These are phyloP conservation scores for Mallotus nudiflorus DNA, from an alignment of 345 rosid genomes.

Conservation along the genomic window DNA sequence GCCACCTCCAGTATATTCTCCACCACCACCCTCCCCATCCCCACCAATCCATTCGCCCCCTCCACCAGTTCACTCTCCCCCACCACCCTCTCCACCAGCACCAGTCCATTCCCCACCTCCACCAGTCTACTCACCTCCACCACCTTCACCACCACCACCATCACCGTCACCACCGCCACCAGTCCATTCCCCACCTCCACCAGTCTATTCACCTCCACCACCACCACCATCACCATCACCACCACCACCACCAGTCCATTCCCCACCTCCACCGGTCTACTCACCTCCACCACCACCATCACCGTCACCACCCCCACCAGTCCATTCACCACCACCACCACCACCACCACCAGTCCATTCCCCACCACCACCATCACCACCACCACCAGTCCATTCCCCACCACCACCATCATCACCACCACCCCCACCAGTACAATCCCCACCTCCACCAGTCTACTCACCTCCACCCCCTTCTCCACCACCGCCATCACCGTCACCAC, in stretches of 20 bases:
- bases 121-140: not conserved
- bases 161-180: no score
- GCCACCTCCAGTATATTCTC: not conserved
- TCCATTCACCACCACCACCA: not conserved
- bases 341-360: not conserved
- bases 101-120: slow-evolving; percentile 19
- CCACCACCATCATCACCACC: not conserved
- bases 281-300: not conserved
- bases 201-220: not conserved
- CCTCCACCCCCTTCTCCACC: slow-evolving; percentile 4
- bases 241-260: not conserved
- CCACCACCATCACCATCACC: not conserved
- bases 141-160: no score
- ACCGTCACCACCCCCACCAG: not conserved
- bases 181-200: not conserved
- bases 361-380: not conserved
- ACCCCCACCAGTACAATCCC: slow-evolving; percentile 8
- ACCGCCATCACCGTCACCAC: not conserved
- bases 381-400: slow-evolving; percentile 2
- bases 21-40: no score
- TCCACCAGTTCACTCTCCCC: rapidly evolving
- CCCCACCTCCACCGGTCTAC: slow-evolving; percentile 3
- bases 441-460: slow-evolving; percentile 27
- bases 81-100: slow-evolving; percentile 24
- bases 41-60: slow-evolving; percentile 31